These are phyloP conservation scores for Erythrophleum ivorense DNA, from an alignment of 331 rosid species.

Conservation along the genomic window DNA sequence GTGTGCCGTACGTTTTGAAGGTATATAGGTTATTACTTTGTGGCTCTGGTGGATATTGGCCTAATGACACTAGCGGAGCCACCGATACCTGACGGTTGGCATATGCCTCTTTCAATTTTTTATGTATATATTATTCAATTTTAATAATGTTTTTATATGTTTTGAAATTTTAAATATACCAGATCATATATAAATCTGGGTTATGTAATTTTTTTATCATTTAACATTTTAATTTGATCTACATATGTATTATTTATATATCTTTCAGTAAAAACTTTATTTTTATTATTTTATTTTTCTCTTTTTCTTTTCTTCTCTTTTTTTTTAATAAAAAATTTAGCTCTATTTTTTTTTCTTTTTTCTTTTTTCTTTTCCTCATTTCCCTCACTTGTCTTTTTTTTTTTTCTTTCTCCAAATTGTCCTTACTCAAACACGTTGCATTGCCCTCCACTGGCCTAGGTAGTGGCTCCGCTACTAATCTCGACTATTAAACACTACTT, in stretches of 20 bases:
- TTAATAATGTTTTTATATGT: too few species aligned
- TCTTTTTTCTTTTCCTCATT: background rate
- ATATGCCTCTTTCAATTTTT: background rate
- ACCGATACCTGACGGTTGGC: background rate
- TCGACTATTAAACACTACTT: too few species aligned
- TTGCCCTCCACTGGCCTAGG: background rate
- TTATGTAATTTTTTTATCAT: background rate
- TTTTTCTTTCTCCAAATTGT: background rate
- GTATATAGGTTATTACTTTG: constrained; percentile 33
- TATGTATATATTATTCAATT: too few species aligned
- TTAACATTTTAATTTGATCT: background rate
- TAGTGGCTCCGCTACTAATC: too few species aligned
- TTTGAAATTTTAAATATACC: too few species aligned
- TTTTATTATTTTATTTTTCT: too few species aligned
- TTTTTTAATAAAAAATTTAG: too few species aligned
- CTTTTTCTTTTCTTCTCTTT: too few species aligned
- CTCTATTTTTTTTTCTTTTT: too few species aligned
- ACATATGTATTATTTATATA: too few species aligned
- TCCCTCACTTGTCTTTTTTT: background rate
- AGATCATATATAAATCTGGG: too few species aligned
- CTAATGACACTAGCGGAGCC: background rate
- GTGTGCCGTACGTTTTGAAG: constrained; percentile 33
- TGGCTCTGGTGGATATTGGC: constrained; percentile 41
- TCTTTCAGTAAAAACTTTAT: background rate
- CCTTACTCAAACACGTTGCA: background rate